Base-by-base conservation (phyloP, 2,329 filamentous ascomycete species). In the Fusarium staphyleae region DNA sequence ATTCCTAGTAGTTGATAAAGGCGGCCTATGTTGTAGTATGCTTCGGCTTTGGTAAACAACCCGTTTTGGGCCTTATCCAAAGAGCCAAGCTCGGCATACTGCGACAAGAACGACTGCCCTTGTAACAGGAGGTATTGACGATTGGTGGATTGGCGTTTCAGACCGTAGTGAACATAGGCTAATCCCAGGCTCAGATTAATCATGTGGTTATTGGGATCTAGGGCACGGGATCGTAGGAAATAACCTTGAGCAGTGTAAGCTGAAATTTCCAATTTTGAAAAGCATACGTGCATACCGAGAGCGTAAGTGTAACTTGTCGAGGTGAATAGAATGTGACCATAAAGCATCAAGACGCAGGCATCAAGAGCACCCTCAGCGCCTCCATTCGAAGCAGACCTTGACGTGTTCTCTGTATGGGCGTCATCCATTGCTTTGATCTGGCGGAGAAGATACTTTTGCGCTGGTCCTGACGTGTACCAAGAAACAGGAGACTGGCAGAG, bases 111-210 rank as follows among this genome's bases (percentile, higher is more conserved):
- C 0, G 87, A 80, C 43, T 97, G 81, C 0, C 92, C 95, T 71
- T 98, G 93, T 60, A 91, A 81, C 34, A 97, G 86, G 33, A 92
- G 84, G 68, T 90, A 93, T 69, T 98, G 93, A 2, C 95, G 81
- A 70, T 98, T 98, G 40, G 93, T 91, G 0, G 89, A 87, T 72
- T 96, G 91, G 2, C 93, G 84, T 72, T 98, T 97, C 68, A 97
- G 82, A 1, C 89, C 88, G 70, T 95, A 89, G 71, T 97, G 91
- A 32, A 97, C 84, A 71, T 96, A 98, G 24, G 88, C 87, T 11
- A 95, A 82, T 0, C 88, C 92, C 18, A 97, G 87, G 64, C 85
- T 89, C 10, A 99, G 82, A 57, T 91, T 88, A 59, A 97, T 83
- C 66, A 90, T 85, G 0, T 88, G 82, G 67, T 96, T 96, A 7